Evolutionary conservation across 192 early-diverging fungal species (phyloP).

Genomic region (Globomyces pollinis-pini): DNA sequence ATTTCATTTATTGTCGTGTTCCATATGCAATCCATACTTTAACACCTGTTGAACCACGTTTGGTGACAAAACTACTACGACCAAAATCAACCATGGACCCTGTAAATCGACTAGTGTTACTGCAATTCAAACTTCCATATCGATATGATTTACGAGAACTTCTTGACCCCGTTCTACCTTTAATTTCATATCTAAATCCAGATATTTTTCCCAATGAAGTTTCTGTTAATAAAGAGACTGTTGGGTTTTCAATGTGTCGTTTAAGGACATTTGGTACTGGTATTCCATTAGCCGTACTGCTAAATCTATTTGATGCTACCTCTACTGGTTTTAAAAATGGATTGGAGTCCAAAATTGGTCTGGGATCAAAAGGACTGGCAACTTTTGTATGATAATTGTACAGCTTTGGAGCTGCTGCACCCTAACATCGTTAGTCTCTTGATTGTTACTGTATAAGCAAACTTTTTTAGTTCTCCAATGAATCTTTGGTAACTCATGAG

Average conservation of each 20-base stretch:
- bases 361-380: not conserved
- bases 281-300: not conserved
- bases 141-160: not conserved
- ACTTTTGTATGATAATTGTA: not conserved
- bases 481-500: no score
- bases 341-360: not conserved
- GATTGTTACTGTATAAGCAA: no score
- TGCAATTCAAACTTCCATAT: not conserved
- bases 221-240: not conserved
- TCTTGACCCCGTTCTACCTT: not conserved
- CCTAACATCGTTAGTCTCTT: no score
- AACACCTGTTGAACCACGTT: slow-evolving; percentile 44
- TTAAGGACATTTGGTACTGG: not conserved
- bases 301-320: no score
- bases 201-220: not conserved
- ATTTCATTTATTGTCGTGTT: slow-evolving; percentile 15
- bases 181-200: not conserved
- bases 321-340: not conserved
- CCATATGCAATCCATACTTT: slow-evolving; percentile 45
- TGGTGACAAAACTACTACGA: slow-evolving; percentile 25
- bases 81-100: slow-evolving; percentile 34
- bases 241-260: not conserved
- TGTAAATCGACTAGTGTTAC: not conserved
- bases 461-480: no score
- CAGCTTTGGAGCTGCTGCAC: not conserved